A percentile compares a stretch with the other conserved stretches of the same genome.
Conservation (phyloP, 129 eudicot genomes). For the Pseudognaphalium luteoalbum region DNA sequence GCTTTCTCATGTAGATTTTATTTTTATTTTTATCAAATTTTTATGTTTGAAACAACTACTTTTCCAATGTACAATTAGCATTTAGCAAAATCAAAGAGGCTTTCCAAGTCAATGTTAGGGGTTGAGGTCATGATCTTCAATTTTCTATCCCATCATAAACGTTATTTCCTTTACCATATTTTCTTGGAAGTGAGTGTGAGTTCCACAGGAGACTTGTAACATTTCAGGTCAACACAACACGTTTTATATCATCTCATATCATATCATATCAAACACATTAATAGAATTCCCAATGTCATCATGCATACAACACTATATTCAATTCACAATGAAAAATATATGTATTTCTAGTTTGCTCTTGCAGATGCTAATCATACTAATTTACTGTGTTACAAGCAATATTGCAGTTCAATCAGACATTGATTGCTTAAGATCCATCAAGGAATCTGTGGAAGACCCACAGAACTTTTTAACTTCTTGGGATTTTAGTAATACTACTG, state of each 20-base stretch:
- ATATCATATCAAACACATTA: not conserved
- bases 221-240: not conserved
- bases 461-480: slow-evolving; percentile 17
- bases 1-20: too few species aligned
- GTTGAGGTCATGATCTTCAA: too few species aligned
- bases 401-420: slow-evolving; percentile 18
- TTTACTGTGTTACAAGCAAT: slow-evolving; percentile 10
- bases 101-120: too few species aligned
- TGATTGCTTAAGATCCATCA: slow-evolving; percentile 39
- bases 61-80: too few species aligned
- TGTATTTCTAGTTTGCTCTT: not conserved
- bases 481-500: slow-evolving; percentile 24
- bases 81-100: too few species aligned
- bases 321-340: not conserved
- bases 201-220: not conserved
- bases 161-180: not conserved
- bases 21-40: too few species aligned
- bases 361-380: slow-evolving; percentile 4
- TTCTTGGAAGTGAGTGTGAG: not conserved
- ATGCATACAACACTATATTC: not conserved
- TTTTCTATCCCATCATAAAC: too few species aligned
- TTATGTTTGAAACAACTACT: too few species aligned
- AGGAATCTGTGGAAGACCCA: slow-evolving; percentile 39
- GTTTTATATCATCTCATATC: not conserved
- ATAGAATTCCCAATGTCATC: not conserved